A percentile compares a stretch with the other conserved stretches of the same genome.
These are phyloP conservation scores for Ophiocordyceps camponoti-saundersi DNA, from an alignment of 2,329 filamentous ascomycete species.

Conservation along the genomic window DNA sequence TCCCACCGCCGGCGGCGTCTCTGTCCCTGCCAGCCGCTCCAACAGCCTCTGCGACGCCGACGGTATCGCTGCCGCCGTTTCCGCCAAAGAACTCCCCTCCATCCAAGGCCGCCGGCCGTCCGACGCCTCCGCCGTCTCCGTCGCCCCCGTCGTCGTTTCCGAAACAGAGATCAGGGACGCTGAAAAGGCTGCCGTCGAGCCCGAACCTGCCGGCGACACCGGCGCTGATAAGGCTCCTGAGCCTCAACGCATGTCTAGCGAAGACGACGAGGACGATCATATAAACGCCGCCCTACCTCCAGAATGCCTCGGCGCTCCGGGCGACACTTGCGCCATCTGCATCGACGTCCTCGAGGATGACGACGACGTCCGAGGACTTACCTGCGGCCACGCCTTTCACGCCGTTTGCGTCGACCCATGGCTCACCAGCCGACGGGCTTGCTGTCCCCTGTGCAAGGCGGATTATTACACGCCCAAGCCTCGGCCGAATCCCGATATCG, in stretches of 20 bases:
- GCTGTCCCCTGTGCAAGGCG: constrained; percentile 93
- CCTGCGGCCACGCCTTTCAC: constrained; percentile 97
- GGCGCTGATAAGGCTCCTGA: constrained; percentile 8
- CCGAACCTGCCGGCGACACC: constrained; percentile 5
- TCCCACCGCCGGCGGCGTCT: constrained; percentile 70
- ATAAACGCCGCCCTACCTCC: constrained; percentile 70
- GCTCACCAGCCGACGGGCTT: constrained; percentile 85
- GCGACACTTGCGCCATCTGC: constrained; percentile 92
- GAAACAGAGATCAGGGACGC: constrained; percentile 5
- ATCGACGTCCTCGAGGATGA: constrained; percentile 88
- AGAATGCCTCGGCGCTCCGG: constrained; percentile 64
- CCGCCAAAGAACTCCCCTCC: constrained; percentile 27
- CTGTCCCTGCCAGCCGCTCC: constrained; percentile 53
- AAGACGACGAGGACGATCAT: constrained; percentile 56
- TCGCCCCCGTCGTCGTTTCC: constrained; percentile 3
- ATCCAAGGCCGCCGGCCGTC: constrained; percentile 17
- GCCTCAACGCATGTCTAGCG: constrained; percentile 22
- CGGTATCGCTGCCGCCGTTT: constrained; percentile 28
- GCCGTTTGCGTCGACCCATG: constrained; percentile 91
- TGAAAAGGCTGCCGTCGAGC: constrained; percentile 3
- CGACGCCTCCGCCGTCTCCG: constrained; percentile 6
- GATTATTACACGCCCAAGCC: constrained; percentile 96
- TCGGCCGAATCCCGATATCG: constrained; percentile 32
- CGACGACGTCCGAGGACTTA: constrained; percentile 83
- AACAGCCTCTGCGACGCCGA: constrained; percentile 55